phyloP scores from a whole-genome alignment of 441 rosid genomes.

The Gossypium davidsonii region DNA sequence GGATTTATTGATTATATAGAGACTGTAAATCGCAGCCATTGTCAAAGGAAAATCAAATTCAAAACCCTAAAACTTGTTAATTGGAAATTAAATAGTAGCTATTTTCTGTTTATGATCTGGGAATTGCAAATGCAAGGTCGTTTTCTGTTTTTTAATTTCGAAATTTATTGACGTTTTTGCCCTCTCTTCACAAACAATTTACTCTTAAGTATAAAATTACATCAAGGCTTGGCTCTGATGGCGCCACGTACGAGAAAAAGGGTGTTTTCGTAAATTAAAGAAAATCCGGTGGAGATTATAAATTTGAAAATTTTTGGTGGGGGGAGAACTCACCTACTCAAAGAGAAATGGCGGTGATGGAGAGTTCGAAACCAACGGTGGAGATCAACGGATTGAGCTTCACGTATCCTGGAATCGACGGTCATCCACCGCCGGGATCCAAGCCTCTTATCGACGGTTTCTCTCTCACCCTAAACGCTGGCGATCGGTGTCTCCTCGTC shows the following conservation, averaged over 20 bases:
- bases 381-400: constrained; percentile 68
- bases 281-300: background rate
- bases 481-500: constrained; percentile 82
- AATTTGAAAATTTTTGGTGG: background rate
- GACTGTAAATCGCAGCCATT: constrained; percentile 84
- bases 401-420: constrained; percentile 94
- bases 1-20: constrained; percentile 80
- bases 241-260: background rate
- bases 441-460: constrained; percentile 67
- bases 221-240: background rate
- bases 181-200: background rate
- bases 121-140: background rate
- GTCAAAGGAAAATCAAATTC: background rate
- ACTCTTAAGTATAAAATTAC: background rate
- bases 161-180: background rate
- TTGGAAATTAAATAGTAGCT: background rate
- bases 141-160: background rate
- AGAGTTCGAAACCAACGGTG: constrained; percentile 36
- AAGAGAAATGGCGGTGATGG: constrained; percentile 32
- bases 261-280: background rate
- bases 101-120: background rate
- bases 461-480: constrained; percentile 46
- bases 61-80: background rate
- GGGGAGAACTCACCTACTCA: constrained; percentile 15
- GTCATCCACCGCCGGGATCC: constrained; percentile 85